Percentiles rank a stretch among this genome's conserved stretches.
These are phyloP conservation scores for Trametopsis cervina DNA, from an alignment of 768 basidiomycete genomes.

Conservation along the genomic window DNA sequence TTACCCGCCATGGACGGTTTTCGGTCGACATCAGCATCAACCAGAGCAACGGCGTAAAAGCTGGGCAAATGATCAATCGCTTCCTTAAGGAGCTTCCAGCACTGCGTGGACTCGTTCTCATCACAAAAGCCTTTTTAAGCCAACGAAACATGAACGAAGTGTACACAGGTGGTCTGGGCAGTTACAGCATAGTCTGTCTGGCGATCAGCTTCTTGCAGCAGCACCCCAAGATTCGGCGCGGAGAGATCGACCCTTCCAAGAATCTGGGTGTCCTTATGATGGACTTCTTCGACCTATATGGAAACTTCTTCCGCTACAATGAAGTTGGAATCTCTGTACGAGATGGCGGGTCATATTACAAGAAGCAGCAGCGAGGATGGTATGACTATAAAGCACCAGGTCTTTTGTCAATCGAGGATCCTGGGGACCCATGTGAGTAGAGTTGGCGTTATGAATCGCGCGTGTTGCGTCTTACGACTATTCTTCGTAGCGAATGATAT, in stretches of 20 bases:
- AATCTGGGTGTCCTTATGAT: constrained; percentile 93
- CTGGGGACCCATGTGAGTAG: constrained; percentile 74
- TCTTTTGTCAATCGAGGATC: constrained; percentile 87
- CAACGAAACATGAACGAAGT: constrained; percentile 97
- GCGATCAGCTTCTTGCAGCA: constrained; percentile 94
- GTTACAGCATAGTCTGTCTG: constrained; percentile 90
- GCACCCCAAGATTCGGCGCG: constrained; percentile 89
- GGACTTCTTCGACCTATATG: constrained; percentile 98
- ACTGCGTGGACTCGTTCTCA: constrained; percentile 75
- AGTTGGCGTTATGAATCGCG: not conserved
- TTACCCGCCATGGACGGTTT: constrained; percentile 73
- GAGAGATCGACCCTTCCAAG: constrained; percentile 78
- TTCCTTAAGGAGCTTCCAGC: constrained; percentile 75
- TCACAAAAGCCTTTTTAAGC: constrained; percentile 85
- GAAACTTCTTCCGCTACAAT: constrained; percentile 84
- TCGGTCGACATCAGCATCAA: constrained; percentile 94
- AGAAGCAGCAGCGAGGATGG: constrained; percentile 82
- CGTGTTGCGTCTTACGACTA: not conserved
- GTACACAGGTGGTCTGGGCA: constrained; percentile 91
- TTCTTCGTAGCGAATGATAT: constrained; percentile 77
- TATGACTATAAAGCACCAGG: constrained; percentile 45
- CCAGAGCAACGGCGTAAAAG: constrained; percentile 76
- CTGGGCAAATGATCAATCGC: constrained; percentile 72
- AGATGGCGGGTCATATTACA: constrained; percentile 85
- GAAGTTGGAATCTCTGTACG: constrained; percentile 85